Base-by-base conservation (phyloP, 2,329 filamentous ascomycete genomes). In the Diplocarpon rosae region DNA sequence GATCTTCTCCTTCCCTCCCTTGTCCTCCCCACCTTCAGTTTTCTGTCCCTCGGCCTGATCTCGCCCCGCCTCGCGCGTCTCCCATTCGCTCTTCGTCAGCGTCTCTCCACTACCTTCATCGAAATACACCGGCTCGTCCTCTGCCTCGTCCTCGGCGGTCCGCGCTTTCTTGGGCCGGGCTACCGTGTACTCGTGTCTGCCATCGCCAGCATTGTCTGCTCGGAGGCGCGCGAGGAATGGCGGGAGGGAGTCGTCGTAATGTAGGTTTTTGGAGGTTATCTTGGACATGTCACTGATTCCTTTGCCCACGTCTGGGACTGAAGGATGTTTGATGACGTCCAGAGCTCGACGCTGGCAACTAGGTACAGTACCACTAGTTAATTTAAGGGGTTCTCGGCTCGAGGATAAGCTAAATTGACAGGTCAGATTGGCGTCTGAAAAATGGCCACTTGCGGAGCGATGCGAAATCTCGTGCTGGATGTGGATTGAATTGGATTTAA, bases 81-180 rank as follows among this genome's bases (percentile, higher is more conserved):
- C 57, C 60, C 50, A 56, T 46, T 64, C 62, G 13, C 61, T 59
- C 37, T 61, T 62, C 28, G 65, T 62, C 40, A 55, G 46, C 4
- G 60, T 72, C 27, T 80, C 72, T 43, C 85, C 82, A 39, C 78
- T 83, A 4, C 74, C 70, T 59, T 87, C 84, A 53, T 90, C 76
- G 3, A 92, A 76, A 41, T 86, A 78, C 0, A 86, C 71, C 0
- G 85, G 85, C 39, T 72, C 80, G 61, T 90, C 85, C 54, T 90
- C 85, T 11, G 82, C 83, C 48, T 87, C 78, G 33, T 80, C 80
- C 53, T 81, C 78, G 47, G 68, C 75, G 13, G 74, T 76, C 30
- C 70, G 71, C 64, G 68, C 73, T 65, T 73, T 46, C 51, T 58
- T 57, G 63, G 39, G 69, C 24, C 62, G 53, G 5, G 66, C n/a